Evolutionary conservation across 805 yeast species (phyloP), one percentile per base, ranked within the genome.

Genomic region (Wickerhamiella occidentalis): DNA sequence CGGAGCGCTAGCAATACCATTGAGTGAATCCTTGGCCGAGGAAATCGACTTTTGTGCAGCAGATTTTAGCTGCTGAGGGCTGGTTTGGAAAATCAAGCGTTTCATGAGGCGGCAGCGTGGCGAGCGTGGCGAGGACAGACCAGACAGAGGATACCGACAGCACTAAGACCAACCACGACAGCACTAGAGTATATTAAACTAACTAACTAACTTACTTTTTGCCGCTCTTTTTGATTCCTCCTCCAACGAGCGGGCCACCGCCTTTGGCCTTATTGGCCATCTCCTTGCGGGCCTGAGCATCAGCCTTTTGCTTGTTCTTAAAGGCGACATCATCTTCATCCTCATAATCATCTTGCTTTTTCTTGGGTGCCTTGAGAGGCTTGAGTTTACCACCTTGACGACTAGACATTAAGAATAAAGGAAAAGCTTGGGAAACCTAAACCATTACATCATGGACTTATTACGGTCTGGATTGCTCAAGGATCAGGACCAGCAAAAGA

Each of bases 381-480:
- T 88, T 88, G 52, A 88, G 79, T 67, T 88, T 88, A 63, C 96
- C 96, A 64, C 96, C 96, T 74, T 88, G 96, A 73, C 96, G 87
- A 61, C 95, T 87, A 46, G 95, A 86, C 95, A 87, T 86, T 41
- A 18, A 11, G 40, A 36, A 19, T 23, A 13, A 9, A 4, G n/a
- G n/a, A n/a, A 15, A 17, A 21, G 26, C 15, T 19, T 22, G 26
- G 42, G 26, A 38, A 21, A 21, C 42, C 19, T 26, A 11, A 6
- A 13, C 30, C n/a, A 15, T 25, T 40, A 23, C 29, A 21, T 40
- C 44, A 47, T 47, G 50, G 51, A 43, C 44, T 37, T 46, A n/a
- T 37, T 52, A 15, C 52, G 54, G 30, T 45, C 50, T 56, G 58
- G 58, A 26, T 52, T 62, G 37, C 54, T 65, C 42, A 63, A 59